These are phyloP conservation scores for Cylindrotheca closterium DNA, from an alignment of 108 stramenopile genomes.

Conservation along the genomic window DNA sequence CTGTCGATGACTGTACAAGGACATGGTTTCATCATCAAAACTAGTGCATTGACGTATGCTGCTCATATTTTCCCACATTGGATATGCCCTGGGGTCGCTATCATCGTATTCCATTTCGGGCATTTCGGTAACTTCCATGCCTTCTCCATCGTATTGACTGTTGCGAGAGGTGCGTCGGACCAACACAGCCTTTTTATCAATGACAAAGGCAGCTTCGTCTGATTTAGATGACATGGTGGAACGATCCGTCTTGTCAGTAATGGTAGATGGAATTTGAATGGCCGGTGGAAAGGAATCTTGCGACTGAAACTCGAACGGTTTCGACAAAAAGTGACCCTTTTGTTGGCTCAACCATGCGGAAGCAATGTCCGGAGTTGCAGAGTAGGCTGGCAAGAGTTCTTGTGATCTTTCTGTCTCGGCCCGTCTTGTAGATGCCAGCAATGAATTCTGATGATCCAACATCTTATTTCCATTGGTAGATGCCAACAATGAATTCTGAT, in stretches of 20 bases:
- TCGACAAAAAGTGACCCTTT: too few species aligned
- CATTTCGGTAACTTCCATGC: constrained; percentile 46
- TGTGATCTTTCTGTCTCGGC: not conserved
- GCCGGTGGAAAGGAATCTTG: too few species aligned
- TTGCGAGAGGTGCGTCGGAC: constrained; percentile 36
- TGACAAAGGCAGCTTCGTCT: too few species aligned
- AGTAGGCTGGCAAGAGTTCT: not conserved
- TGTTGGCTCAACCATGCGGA: constrained; percentile 10
- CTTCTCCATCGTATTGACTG: constrained; percentile 42
- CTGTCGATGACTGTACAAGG: constrained; percentile 6
- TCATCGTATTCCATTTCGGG: not conserved
- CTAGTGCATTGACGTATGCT: constrained; percentile 22
- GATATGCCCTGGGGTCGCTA: not conserved
- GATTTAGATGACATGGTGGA: too few species aligned
- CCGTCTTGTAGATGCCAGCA: too few species aligned
- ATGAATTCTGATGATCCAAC: not conserved
- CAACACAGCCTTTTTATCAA: constrained; percentile 26
- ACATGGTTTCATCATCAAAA: constrained; percentile 12
- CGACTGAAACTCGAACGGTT: too few species aligned
- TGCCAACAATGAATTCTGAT: not conserved
- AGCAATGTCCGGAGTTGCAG: constrained; percentile 9
- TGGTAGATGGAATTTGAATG: too few species aligned
- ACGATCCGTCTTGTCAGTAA: too few species aligned
- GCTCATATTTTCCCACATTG: not conserved
- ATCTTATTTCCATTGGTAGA: not conserved